These are phyloP conservation scores for Aspergillus japonicus DNA, from an alignment of 2,329 filamentous ascomycete species.

Conservation along the genomic window DNA sequence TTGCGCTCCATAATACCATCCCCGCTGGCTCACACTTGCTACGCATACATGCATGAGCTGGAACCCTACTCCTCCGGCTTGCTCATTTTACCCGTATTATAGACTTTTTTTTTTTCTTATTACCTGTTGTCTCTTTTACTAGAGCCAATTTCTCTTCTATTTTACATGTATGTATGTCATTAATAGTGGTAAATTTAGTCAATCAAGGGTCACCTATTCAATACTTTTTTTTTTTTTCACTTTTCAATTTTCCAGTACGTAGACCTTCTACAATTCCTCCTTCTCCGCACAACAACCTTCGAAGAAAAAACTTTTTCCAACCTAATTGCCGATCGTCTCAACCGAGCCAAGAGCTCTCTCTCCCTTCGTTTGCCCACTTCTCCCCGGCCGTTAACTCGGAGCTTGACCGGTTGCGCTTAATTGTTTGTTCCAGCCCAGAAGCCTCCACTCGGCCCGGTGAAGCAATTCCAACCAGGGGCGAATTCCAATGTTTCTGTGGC, in stretches of 20 bases:
- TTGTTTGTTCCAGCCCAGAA: not conserved
- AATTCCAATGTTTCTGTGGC: not conserved
- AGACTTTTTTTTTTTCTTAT: conserved; percentile 38
- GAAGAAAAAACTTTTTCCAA: not conserved
- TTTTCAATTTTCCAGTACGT: not conserved
- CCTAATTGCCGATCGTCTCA: not conserved
- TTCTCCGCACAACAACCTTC: not conserved
- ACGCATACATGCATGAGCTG: conserved; percentile 32
- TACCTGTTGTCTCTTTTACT: conserved; percentile 30
- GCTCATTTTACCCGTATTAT: conserved; percentile 35
- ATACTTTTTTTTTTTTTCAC: conserved; percentile 7
- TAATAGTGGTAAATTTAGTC: conserved; percentile 42
- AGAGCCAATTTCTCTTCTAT: conserved; percentile 37
- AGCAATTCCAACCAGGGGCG: not conserved
- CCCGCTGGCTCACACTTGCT: conserved; percentile 38
- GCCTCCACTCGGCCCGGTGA: not conserved
- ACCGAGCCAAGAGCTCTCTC: not conserved
- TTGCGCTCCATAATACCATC: conserved; percentile 25
- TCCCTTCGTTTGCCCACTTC: not conserved
- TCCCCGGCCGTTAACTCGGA: not conserved
- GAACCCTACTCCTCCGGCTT: conserved; percentile 14
- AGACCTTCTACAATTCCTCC: not conserved
- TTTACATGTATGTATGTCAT: conserved; percentile 44
- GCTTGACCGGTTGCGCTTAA: not conserved
- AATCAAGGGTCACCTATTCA: conserved; percentile 32